Evolutionary conservation across 257 asterid species (phyloP), one percentile per base, ranked within the genome.

Genomic region (Przewalskia tangutica): DNA sequence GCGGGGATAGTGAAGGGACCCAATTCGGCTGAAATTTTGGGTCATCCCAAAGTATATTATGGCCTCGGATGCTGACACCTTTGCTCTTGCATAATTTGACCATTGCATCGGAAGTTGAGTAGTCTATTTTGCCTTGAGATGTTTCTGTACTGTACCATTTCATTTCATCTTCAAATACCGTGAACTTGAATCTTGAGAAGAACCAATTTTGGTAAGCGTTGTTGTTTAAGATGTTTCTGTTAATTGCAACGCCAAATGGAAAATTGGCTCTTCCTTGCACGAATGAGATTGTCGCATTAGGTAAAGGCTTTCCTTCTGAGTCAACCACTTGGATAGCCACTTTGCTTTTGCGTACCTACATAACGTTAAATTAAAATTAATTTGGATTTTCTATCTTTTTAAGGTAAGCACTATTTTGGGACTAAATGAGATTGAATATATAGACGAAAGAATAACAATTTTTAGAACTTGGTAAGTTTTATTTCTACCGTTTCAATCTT

Each of bases 1-100:
- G 8, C 1, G 85, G 55, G 0, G 89, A 51, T 1, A 93, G 88
- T 42, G 68, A 53, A 3, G 20, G 83, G 5, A 86, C 93, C 97
- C 97, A 93, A 8, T 56, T 34, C 0, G 92, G 92, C 0, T 36
- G 81, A 82, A 51, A 85, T 1, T 14, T n/a, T 0, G 91, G 89
- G 17, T 91, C 85, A 18, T 90, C 92, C 94, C 95, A 91, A 76
- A 91, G 81, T 0, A 93, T 83, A 68, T 88, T 90, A 86, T 93
- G 97, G 36, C 97, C 97, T 2, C 97, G 84, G 18, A 85, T 87
- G 0, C 13, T 40, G 0, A 91, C 79, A 13, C 84, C 85, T 48
- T 86, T 84, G 0, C 87, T 63, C 44, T 90, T 85, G 7, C 84
- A 63, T 44, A 91, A 88, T 3, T 81, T 83, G 7, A 91, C 81